A percentile compares a stretch with the other conserved stretches of the same genome.
These are phyloP conservation scores for Brasenia schreberi DNA, from an alignment of 164 flowering plant genomes.

Conservation along the genomic window DNA sequence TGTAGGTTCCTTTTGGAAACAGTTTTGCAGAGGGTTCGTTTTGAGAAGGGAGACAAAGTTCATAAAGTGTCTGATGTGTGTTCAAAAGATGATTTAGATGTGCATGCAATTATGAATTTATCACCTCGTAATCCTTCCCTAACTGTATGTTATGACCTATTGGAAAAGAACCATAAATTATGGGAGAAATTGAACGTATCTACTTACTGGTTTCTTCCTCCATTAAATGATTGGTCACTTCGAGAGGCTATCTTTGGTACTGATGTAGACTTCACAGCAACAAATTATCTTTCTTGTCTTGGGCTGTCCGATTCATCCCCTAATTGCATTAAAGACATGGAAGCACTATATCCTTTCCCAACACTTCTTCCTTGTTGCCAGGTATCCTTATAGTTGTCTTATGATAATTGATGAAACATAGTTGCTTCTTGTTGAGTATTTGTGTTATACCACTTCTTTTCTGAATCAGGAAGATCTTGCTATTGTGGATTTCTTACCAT, in stretches of 20 bases:
- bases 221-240: constrained; percentile 61
- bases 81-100: too few species aligned
- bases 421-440: background rate
- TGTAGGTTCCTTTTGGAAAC: constrained; percentile 37
- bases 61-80: too few species aligned
- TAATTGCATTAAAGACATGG: constrained; percentile 34
- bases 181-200: constrained; percentile 55
- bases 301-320: constrained; percentile 31
- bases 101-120: too few species aligned
- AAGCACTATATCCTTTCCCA: constrained; percentile 68
- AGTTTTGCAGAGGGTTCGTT: constrained; percentile 18
- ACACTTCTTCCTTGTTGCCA: constrained; percentile 76
- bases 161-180: constrained; percentile 23
- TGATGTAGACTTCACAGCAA: constrained; percentile 4
- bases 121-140: constrained; percentile 43
- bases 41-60: background rate
- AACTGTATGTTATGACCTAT: constrained; percentile 37
- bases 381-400: constrained; percentile 20
- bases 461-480: constrained; percentile 47
- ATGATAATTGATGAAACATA: background rate
- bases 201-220: constrained; percentile 42
- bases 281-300: constrained; percentile 58
- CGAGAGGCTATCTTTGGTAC: constrained; percentile 44
- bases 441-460: background rate
- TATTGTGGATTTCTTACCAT: constrained; percentile 64